phyloP scores from a whole-genome alignment of 73 alveolate genomes.

The Breviolum minutum region DNA sequence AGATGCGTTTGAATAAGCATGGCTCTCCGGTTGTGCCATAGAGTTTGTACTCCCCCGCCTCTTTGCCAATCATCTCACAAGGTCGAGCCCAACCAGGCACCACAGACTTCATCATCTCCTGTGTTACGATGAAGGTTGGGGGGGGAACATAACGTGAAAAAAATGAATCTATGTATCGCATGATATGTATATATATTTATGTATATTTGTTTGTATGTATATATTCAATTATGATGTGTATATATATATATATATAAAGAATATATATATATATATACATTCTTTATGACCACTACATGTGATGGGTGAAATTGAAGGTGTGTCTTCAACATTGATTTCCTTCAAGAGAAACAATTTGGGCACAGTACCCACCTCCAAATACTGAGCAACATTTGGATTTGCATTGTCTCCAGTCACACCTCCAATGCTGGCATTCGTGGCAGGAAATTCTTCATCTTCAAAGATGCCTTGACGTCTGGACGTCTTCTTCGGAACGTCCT shows the following conservation, averaged over 20 bases:
- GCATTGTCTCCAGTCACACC: slow-evolving; percentile 62
- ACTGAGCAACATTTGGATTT: slow-evolving; percentile 31
- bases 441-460: slow-evolving; percentile 41
- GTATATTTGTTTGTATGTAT: no score
- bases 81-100: slow-evolving; percentile 95
- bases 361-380: not conserved
- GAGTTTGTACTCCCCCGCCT: slow-evolving; percentile 48
- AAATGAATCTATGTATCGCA: not conserved
- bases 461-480: not conserved
- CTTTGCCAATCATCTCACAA: slow-evolving; percentile 62
- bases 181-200: not conserved
- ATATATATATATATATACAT: not conserved
- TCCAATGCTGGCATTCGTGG: slow-evolving; percentile 30
- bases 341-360: no score
- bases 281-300: no score
- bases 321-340: no score
- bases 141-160: not conserved
- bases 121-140: not conserved
- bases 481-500: not conserved
- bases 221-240: not conserved
- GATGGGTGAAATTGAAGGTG: no score
- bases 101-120: slow-evolving; percentile 76
- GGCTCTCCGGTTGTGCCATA: slow-evolving; percentile 52
- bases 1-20: slow-evolving; percentile 51
- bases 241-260: not conserved